Base-by-base conservation (phyloP, 2,329 filamentous ascomycete species). In the Neocatenulostroma microsporum region DNA sequence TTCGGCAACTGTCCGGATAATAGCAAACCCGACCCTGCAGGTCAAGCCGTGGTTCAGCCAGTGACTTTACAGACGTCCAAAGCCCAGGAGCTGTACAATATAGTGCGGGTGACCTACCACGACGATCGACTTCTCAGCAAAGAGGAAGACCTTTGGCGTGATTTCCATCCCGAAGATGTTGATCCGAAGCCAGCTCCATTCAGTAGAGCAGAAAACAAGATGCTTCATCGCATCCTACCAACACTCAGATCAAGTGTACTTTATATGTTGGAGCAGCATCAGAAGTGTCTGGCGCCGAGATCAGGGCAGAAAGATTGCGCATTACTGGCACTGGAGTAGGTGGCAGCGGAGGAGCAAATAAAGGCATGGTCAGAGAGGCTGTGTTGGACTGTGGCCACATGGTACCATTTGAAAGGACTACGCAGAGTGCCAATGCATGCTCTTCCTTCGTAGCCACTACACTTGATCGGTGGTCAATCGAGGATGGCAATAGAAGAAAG, bases 1-100 rank as follows among this genome's bases (percentile, higher is more conserved):
- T 85, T 82, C 0, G 51, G 55, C 7, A 53, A 79, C n/a, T 73
- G 76, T 55, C 73, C 76, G 1, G 51, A 66, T 34, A n/a, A n/a
- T n/a, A n/a, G n/a, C n/a, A n/a, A n/a, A n/a, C n/a, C n/a, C n/a
- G n/a, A n/a, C n/a, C n/a, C n/a, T n/a, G 9, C 29, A 5, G 31
- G 5, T 4, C 19, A 19, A 14, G 26, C 11, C 12, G 33, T 17
- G 26, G 36, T 14, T 5, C 15, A 15, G 18, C 25, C 33, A 18
- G 38, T 41, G 10, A 37, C 38, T 5, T 21, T 41, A 8, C 36
- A 10, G 15, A 41, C 34, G 27, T 37, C 38, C 5, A 18, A 18
- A 21, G 19, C 19, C n/a, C 38, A 41, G 15, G 38, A 41, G 30
- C 24, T 39, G 10, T 38, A 30, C 20, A 18, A 23, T 13, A 36